phyloP scores from a whole-genome alignment of 495 filamentous ascomycete species.

The Aspergillus indologenus region DNA sequence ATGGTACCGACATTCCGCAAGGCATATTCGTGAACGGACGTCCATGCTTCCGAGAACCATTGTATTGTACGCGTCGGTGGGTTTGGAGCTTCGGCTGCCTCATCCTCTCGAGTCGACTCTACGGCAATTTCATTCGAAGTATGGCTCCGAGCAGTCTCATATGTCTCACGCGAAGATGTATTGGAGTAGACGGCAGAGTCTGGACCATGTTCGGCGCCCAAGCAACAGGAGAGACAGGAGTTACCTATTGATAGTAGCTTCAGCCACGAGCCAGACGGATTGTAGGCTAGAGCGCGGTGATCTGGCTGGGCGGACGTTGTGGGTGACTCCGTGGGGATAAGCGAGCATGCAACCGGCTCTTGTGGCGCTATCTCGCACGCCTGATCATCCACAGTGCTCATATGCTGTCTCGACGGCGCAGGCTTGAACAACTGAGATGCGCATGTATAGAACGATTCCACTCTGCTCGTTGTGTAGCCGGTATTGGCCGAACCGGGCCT shows the following conservation, averaged over 20 bases:
- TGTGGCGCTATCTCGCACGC: background rate
- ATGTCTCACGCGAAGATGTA: conserved; percentile 26
- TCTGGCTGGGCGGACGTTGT: conserved; percentile 1
- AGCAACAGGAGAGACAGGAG: conserved; percentile 21
- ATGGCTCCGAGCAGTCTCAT: conserved; percentile 28
- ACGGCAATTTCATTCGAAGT: conserved; percentile 11
- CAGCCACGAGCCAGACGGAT: conserved; percentile 10
- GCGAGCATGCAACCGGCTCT: conserved; percentile 2
- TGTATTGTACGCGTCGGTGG: background rate
- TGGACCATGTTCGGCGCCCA: conserved; percentile 6
- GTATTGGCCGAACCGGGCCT: conserved; percentile 6
- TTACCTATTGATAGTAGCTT: conserved; percentile 6
- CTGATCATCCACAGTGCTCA: background rate
- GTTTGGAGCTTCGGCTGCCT: background rate
- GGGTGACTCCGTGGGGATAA: conserved; percentile 12
- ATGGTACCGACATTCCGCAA: background rate
- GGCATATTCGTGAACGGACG: background rate
- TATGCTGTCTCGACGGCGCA: background rate
- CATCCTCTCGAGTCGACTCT: background rate
- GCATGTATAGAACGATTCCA: conserved; percentile 10
- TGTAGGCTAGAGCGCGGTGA: background rate
- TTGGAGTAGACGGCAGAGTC: conserved; percentile 14
- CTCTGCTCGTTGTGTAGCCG: conserved; percentile 7
- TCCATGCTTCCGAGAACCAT: conserved; percentile 8
- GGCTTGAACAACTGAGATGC: conserved; percentile 8